Evolutionary conservation across 2,329 filamentous ascomycete species (phyloP).

Genomic region (Paecilomyces niveus): DNA sequence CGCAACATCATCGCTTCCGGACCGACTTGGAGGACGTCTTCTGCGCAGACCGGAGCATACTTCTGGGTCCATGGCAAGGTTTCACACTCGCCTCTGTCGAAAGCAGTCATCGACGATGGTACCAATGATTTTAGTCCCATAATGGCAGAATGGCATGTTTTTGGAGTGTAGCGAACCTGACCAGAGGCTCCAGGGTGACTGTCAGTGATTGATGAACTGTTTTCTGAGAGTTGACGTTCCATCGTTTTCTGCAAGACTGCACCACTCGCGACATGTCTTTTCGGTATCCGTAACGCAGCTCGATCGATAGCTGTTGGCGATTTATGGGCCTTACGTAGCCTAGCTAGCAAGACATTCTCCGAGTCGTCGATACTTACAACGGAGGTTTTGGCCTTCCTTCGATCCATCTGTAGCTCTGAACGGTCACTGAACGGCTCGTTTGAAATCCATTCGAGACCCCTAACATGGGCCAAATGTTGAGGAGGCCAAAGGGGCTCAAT

Average conservation of each 20-base stretch:
- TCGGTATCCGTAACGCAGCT: slow-evolving; percentile 20
- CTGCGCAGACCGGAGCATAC: slow-evolving; percentile 64
- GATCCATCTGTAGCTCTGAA: slow-evolving; percentile 7
- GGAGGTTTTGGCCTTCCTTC: slow-evolving; percentile 33
- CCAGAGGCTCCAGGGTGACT: neutral
- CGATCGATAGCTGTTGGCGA: neutral
- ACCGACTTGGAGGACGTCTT: slow-evolving; percentile 68
- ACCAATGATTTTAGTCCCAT: slow-evolving; percentile 54
- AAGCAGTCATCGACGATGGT: slow-evolving; percentile 61
- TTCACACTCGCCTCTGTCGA: slow-evolving; percentile 73
- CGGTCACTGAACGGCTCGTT: neutral
- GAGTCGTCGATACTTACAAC: slow-evolving; percentile 23
- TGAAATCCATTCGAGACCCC: slow-evolving; percentile 31
- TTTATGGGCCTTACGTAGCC: slow-evolving; percentile 3
- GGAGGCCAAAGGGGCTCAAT: slow-evolving; percentile 34
- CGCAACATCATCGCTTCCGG: slow-evolving; percentile 64
- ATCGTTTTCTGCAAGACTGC: slow-evolving; percentile 20
- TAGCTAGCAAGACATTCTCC: slow-evolving; percentile 25
- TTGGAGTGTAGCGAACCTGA: slow-evolving; percentile 1
- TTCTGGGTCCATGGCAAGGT: slow-evolving; percentile 70
- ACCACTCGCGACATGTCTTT: slow-evolving; percentile 22
- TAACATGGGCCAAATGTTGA: slow-evolving; percentile 39
- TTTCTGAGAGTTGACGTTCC: slow-evolving; percentile 20
- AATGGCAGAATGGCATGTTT: slow-evolving; percentile 51
- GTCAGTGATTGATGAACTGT: neutral